phyloP scores from a whole-genome alignment of 345 rosid genomes.

The Populus pruinosa region DNA sequence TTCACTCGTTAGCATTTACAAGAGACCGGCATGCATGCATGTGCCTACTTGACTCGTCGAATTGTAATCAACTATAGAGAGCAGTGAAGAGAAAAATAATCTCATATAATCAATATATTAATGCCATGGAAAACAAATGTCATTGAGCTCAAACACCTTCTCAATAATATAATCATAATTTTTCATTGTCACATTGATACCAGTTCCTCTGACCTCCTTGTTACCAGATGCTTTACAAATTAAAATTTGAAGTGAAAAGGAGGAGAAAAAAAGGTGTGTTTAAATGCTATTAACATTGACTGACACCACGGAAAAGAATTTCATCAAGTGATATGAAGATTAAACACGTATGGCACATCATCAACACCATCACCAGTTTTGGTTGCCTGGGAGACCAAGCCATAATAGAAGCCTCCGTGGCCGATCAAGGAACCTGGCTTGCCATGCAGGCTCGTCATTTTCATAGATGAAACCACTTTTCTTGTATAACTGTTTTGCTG shows the following conservation, averaged over 20 bases:
- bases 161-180: not conserved
- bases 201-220: too few species aligned
- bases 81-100: not conserved
- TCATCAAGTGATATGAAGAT: too few species aligned
- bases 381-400: conserved; percentile 42
- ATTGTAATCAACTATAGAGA: too few species aligned
- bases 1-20: too few species aligned
- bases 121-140: not conserved
- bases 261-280: not conserved
- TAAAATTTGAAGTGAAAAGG: not conserved
- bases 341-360: not conserved
- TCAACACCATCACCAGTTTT: conserved; percentile 17
- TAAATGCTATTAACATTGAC: not conserved
- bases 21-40: too few species aligned
- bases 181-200: not conserved
- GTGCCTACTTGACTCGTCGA: too few species aligned
- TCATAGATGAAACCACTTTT: conserved; percentile 72
- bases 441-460: conserved; percentile 88
- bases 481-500: conserved; percentile 72
- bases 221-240: conserved; percentile 3
- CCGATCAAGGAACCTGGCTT: conserved; percentile 79
- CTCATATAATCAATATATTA: not conserved
- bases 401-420: conserved; percentile 76
- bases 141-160: not conserved
- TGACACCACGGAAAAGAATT: not conserved